phyloP scores from a whole-genome alignment of 805 yeast genomes.

The Wickerhamiella kazuoi region DNA sequence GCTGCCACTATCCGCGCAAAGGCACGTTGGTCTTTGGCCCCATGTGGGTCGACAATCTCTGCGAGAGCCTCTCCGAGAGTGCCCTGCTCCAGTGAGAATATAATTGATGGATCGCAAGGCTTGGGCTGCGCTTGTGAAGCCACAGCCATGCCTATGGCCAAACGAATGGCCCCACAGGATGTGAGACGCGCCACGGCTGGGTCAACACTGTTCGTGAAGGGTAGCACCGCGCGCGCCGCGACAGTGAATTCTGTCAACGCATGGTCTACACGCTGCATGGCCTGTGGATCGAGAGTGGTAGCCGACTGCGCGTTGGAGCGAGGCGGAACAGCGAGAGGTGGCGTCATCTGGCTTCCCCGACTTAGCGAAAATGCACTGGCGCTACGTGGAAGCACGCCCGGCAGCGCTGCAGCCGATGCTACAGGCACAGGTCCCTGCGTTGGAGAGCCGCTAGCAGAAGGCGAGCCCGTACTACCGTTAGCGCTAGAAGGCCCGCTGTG shows the following conservation, averaged over 20 bases:
- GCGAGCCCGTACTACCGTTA: background rate
- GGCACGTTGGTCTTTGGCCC: background rate
- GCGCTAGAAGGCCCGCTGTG: too few species aligned
- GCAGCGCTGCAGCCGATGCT: too few species aligned
- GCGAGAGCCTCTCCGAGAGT: slow-evolving; percentile 4
- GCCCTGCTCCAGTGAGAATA: slow-evolving; percentile 2
- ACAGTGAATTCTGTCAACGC: background rate
- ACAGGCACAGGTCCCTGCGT: too few species aligned
- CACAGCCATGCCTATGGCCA: slow-evolving; percentile 3
- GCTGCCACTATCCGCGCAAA: background rate
- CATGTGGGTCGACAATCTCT: background rate
- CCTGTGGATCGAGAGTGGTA: background rate
- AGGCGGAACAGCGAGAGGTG: background rate
- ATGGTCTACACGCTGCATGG: background rate
- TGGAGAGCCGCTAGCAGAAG: background rate
- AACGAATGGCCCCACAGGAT: slow-evolving; percentile 2
- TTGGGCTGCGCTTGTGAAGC: background rate
- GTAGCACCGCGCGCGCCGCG: background rate
- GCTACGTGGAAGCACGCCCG: background rate
- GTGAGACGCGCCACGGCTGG: background rate
- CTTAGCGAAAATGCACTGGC: background rate
- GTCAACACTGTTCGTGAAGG: background rate
- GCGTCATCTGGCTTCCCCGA: background rate
- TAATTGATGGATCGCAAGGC: background rate
- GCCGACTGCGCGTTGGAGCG: background rate